phyloP scores from a whole-genome alignment of 371 early-diverging fungal genomes.

The Zopfochytrium polystomum region DNA sequence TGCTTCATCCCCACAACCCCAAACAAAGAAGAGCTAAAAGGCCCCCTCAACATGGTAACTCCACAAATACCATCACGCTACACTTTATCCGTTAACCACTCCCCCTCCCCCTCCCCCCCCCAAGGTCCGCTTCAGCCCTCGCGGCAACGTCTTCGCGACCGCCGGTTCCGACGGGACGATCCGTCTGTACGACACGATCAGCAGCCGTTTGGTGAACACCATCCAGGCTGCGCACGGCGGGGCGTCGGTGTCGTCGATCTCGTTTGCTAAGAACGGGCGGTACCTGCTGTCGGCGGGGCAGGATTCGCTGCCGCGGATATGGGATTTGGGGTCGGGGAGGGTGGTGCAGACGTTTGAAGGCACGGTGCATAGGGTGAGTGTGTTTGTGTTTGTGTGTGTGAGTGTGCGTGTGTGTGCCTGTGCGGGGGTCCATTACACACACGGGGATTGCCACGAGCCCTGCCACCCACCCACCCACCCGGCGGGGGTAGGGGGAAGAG shows the following conservation, averaged over 20 bases:
- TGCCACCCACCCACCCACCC: background rate
- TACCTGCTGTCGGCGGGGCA: conserved; percentile 76
- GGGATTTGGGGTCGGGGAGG: conserved; percentile 79
- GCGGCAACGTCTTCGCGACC: conserved; percentile 71
- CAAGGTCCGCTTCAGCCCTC: conserved; percentile 68
- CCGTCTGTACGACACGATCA: conserved; percentile 80
- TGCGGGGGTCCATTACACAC: background rate
- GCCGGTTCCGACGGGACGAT: conserved; percentile 82
- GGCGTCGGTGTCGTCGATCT: conserved; percentile 65
- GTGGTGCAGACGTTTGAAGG: conserved; percentile 67
- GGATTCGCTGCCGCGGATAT: conserved; percentile 72
- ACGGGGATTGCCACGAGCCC: conserved; percentile 1
- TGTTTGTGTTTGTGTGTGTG: background rate
- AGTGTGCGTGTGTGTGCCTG: background rate
- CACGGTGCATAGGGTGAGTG: conserved; percentile 53
- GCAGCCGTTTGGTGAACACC: conserved; percentile 66
- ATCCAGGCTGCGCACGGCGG: conserved; percentile 76
- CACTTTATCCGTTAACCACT: background rate
- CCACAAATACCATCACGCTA: background rate
- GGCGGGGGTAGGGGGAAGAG: background rate
- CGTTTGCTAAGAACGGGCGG: conserved; percentile 71
- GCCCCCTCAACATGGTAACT: conserved; percentile 56
- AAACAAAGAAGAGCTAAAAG: conserved; percentile 55
- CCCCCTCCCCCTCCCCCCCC: too few species aligned
- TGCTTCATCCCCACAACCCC: conserved; percentile 61